Conservation (phyloP, 352 stramenopile species). For the Plasmopara viticola region DNA sequence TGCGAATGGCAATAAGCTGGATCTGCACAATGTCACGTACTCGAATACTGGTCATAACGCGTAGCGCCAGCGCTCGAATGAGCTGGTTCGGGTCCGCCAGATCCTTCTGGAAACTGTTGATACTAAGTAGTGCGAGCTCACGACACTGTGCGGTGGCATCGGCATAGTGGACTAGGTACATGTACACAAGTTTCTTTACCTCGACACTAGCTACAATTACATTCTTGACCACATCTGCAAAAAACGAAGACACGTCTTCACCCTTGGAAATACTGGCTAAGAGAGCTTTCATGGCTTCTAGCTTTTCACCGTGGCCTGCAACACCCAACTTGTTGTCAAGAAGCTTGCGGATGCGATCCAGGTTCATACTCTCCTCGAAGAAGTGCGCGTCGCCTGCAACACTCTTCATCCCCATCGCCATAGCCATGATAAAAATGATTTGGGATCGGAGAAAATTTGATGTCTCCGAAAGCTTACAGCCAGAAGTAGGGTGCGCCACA, state of each 20-base stretch:
- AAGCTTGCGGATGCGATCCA: slow-evolving; percentile 81
- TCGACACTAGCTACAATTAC: slow-evolving; percentile 92
- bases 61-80: slow-evolving; percentile 89
- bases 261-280: slow-evolving; percentile 96
- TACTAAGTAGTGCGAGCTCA: slow-evolving; percentile 94
- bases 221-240: slow-evolving; percentile 96
- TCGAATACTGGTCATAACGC: slow-evolving; percentile 96
- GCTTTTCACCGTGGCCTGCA: slow-evolving; percentile 79
- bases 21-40: slow-evolving; percentile 99
- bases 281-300: slow-evolving; percentile 98
- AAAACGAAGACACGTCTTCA: slow-evolving; percentile 96
- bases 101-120: slow-evolving; percentile 99
- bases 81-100: slow-evolving; percentile 93
- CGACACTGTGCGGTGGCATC: slow-evolving; percentile 93
- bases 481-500: too few relatives aligned
- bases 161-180: slow-evolving; percentile 99
- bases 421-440: slow-evolving; percentile 5
- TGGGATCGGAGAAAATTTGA: too few relatives aligned
- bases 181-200: slow-evolving; percentile 99
- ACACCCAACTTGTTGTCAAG: slow-evolving; percentile 87
- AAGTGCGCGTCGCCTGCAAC: slow-evolving; percentile 93
- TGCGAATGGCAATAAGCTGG: slow-evolving; percentile 94
- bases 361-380: slow-evolving; percentile 96
- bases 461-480: too few relatives aligned
- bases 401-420: slow-evolving; percentile 44